These are phyloP conservation scores for Panellus pusillus DNA, from an alignment of 768 basidiomycete species.

Conservation along the genomic window DNA sequence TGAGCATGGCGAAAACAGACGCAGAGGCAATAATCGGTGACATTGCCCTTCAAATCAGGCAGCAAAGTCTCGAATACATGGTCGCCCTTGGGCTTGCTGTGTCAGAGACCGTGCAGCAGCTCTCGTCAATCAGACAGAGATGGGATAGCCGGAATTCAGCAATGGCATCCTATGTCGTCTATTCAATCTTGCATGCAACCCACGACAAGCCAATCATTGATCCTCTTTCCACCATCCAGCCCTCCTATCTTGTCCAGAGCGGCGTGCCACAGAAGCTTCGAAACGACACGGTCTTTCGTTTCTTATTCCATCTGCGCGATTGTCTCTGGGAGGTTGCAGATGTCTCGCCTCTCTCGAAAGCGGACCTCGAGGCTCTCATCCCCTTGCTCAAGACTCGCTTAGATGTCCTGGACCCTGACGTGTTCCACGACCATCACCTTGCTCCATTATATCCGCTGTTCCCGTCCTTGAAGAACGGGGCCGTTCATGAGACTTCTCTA, in stretches of 20 bases:
- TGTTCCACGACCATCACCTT: slow-evolving; percentile 31
- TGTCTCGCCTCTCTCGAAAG: slow-evolving; percentile 4
- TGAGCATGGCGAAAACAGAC: slow-evolving; percentile 5
- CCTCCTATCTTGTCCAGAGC: slow-evolving; percentile 78
- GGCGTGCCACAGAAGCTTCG: slow-evolving; percentile 70
- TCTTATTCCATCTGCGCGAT: slow-evolving; percentile 77
- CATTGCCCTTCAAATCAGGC: slow-evolving; percentile 31
- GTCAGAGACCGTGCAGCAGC: slow-evolving; percentile 24
- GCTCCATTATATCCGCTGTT: slow-evolving; percentile 33
- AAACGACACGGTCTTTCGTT: slow-evolving; percentile 67
- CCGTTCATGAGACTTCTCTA: neutral
- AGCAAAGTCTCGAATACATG: slow-evolving; percentile 43
- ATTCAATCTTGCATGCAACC: slow-evolving; percentile 52
- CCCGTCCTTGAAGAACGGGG: slow-evolving; percentile 17
- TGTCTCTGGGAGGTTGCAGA: slow-evolving; percentile 48
- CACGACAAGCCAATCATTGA: slow-evolving; percentile 56
- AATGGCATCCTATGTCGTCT: slow-evolving; percentile 41
- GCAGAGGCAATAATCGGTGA: slow-evolving; percentile 5
- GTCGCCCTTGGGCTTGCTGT: slow-evolving; percentile 35
- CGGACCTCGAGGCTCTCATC: slow-evolving; percentile 32
- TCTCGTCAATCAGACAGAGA: slow-evolving; percentile 26
- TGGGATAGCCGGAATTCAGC: slow-evolving; percentile 31
- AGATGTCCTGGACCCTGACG: slow-evolving; percentile 45
- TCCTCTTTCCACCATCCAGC: slow-evolving; percentile 79
- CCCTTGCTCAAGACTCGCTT: slow-evolving; percentile 40